Base-by-base conservation (phyloP, 2,329 filamentous ascomycete genomes). In the Tolypocladium ophioglossoides region DNA sequence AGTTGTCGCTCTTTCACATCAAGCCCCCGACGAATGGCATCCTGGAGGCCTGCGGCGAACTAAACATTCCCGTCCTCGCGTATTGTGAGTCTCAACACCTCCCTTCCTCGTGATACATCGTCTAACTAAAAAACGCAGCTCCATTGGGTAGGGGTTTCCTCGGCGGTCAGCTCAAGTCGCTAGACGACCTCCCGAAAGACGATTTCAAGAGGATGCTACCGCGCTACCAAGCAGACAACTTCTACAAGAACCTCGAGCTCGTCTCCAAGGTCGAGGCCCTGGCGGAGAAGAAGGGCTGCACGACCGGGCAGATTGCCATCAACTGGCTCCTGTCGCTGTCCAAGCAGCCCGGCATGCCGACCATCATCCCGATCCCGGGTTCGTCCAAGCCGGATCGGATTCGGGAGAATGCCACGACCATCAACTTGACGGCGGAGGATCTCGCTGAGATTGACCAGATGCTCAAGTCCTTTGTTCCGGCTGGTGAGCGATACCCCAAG, bases 61-160 rank as follows among this genome's bases (percentile, higher is more conserved):
- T 86, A 48, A 72, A 75, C 49, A 89, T 92, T 56, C 84, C 86
- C 0, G 71, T 91, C 50, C 70, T 89, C 38, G 86, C 85, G 0
- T 91, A 90, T 69, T 85, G 71, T 74, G 65, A 62, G 70, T 66
- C 10, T 18, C 11, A 20, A 4, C 18, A 51, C 47, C 35, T 2
- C 22, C 30, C 20, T 41, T 5, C 62, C 57, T 53, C 52, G 50
- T 57, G 10, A 37, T 47, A 50, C 24, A 50, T 55, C 18, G 51
- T 48, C 55, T 61, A 44, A 59, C 38, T 55, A 52, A 57, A 2
- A 64, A 52, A 14, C 12, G 20, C 34, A 44, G 41, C 80, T 77
- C 30, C 73, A 79, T 4, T 79, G 74, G 39, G 69, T 75, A 50
- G 74, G 56, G 64, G 64, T 16, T 56, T 78, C 53, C 66, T 86